Conservation (phyloP, 1,139 yeast species). For the Blastobotrys persicus region DNA sequence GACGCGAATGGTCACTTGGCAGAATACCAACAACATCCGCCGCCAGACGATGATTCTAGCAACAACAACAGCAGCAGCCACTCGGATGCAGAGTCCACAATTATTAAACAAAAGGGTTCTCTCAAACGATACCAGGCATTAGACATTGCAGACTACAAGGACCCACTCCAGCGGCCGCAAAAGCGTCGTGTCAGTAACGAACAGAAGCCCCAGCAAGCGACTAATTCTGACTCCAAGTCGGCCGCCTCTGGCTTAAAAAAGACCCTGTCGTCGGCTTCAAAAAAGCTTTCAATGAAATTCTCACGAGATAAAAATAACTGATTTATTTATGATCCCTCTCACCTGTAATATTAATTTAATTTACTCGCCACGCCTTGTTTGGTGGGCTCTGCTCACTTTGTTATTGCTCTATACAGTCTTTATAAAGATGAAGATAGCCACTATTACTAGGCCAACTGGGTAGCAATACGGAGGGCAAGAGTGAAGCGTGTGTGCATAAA, state of each 20-base stretch:
- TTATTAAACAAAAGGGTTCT: background rate
- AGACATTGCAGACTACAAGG: background rate
- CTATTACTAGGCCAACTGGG: too few species aligned
- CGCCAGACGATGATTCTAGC: background rate
- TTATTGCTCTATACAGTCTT: too few species aligned
- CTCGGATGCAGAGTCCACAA: background rate
- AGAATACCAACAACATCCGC: background rate
- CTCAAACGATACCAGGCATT: background rate
- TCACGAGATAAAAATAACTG: slow-evolving; percentile 5
- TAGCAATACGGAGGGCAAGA: too few species aligned
- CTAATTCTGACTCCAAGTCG: background rate
- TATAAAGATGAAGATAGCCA: too few species aligned
- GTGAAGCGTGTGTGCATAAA: too few species aligned
- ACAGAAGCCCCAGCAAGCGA: background rate
- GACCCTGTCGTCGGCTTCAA: slow-evolving; percentile 4
- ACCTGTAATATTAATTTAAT: background rate
- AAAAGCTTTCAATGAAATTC: slow-evolving; percentile 2
- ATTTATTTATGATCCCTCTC: background rate
- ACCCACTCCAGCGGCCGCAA: background rate
- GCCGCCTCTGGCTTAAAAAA: slow-evolving; percentile 5
- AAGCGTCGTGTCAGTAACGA: slow-evolving; percentile 3
- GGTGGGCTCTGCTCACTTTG: too few species aligned
- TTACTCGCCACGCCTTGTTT: background rate
- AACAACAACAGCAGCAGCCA: background rate
- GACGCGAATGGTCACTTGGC: background rate